Evolutionary conservation across 2,329 filamentous ascomycete species (phyloP).

Genomic region (Rutstroemia sp.): DNA sequence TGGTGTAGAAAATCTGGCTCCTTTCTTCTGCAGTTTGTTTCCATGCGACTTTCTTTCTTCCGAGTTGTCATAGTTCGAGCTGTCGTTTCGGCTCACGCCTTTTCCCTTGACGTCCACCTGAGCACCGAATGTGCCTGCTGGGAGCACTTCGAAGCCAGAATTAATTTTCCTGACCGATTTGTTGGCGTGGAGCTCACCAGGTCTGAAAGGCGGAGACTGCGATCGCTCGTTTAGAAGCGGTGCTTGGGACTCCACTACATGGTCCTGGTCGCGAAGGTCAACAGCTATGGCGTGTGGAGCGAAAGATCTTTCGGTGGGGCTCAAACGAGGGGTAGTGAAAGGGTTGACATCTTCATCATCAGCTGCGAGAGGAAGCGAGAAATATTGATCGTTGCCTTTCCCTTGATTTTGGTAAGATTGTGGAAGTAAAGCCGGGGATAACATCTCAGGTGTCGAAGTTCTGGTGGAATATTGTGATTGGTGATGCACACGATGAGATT

Average conservation of each 20-base stretch:
- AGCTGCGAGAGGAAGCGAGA: slow-evolving; percentile 15
- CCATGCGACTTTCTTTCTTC: slow-evolving; percentile 15
- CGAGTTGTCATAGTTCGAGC: slow-evolving; percentile 13
- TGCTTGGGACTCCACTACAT: slow-evolving; percentile 7
- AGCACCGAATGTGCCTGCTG: slow-evolving; percentile 32
- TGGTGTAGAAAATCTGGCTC: not conserved
- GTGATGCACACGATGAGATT: slow-evolving; percentile 5
- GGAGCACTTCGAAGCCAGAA: slow-evolving; percentile 33
- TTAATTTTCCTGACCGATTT: slow-evolving; percentile 32
- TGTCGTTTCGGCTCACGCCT: slow-evolving; percentile 7
- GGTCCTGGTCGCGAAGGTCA: not conserved
- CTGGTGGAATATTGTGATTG: slow-evolving; percentile 8
- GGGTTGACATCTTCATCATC: slow-evolving; percentile 16
- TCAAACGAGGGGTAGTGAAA: slow-evolving; percentile 14
- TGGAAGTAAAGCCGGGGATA: not conserved
- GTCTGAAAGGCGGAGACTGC: slow-evolving; percentile 29
- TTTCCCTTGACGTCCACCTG: slow-evolving; percentile 15
- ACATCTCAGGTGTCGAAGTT: slow-evolving; percentile 6
- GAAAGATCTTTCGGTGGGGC: slow-evolving; percentile 3
- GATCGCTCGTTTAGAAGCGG: slow-evolving; percentile 6
- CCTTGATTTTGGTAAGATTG: not conserved
- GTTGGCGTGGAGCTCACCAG: slow-evolving; percentile 32
- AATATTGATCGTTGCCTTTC: slow-evolving; percentile 17
- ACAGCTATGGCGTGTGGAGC: not conserved
- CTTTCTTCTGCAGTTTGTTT: slow-evolving; percentile 8